Percentiles rank a stretch among this genome's conserved stretches.
phyloP scores from a whole-genome alignment of 768 basidiomycete genomes.

The Trametes villosa region DNA sequence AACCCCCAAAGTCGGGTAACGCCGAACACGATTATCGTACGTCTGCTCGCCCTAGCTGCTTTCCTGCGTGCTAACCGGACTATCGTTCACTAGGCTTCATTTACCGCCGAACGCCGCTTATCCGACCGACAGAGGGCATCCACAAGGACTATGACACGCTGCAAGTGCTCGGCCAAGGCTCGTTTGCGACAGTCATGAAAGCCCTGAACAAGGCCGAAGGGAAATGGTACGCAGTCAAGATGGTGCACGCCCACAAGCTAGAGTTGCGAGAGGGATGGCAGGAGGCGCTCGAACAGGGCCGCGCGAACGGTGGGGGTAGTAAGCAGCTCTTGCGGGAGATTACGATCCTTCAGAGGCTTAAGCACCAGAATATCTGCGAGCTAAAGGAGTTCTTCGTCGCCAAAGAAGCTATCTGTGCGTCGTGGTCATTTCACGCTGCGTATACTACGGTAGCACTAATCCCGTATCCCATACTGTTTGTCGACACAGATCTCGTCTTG shows the following conservation, averaged over 20 bases:
- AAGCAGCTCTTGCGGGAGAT: conserved; percentile 72
- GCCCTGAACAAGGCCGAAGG: conserved; percentile 77
- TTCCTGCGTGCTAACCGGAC: background rate
- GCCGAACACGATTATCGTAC: conserved; percentile 69
- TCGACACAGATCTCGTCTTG: conserved; percentile 68
- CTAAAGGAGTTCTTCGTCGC: conserved; percentile 78
- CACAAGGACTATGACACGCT: conserved; percentile 69
- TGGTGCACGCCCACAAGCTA: conserved; percentile 62
- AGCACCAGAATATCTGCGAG: conserved; percentile 83
- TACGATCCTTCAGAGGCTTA: conserved; percentile 71
- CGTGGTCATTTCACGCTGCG: too few relatives aligned
- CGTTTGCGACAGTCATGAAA: conserved; percentile 89
- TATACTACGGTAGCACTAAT: too few relatives aligned
- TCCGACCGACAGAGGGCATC: conserved; percentile 54
- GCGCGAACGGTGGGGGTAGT: background rate
- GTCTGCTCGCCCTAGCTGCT: conserved; percentile 32
- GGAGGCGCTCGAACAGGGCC: conserved; percentile 6
- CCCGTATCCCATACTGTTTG: conserved; percentile 40
- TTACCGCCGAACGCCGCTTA: conserved; percentile 64
- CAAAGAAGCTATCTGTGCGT: conserved; percentile 58
- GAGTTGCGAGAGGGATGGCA: conserved; percentile 41
- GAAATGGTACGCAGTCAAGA: conserved; percentile 84
- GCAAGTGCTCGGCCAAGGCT: conserved; percentile 82
- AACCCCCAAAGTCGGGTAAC: conserved; percentile 44
- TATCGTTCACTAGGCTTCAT: conserved; percentile 57